Base-by-base conservation (phyloP, 2,329 filamentous ascomycete species). In the Fusarium veterinarium region DNA sequence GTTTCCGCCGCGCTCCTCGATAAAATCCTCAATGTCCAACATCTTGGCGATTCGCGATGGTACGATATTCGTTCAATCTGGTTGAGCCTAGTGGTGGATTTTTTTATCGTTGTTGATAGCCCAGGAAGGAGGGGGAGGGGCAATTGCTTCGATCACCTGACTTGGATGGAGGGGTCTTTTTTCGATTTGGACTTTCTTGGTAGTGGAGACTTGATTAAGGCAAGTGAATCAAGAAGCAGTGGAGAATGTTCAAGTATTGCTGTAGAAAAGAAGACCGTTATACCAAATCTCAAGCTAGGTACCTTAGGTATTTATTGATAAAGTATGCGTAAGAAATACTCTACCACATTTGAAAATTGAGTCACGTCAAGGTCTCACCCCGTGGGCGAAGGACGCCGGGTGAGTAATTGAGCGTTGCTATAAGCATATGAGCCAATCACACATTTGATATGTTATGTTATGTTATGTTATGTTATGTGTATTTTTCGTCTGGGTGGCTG, bases 1-100 rank as follows among this genome's bases (percentile, higher is more conserved):
- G 84, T 98, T 91, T 77, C 96, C 96, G 75, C 95, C 96, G 77
- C 95, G 93, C 83, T 98, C 94, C 80, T 89, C 84, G 79, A 95
- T 92, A 81, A 95, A 94, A 80, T 95, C 93, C 76, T 89, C 87
- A 62, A 94, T 87, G 85, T 95, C 93, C 75, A 94, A 87, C 92
- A 94, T 94, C 38, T 70, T 83, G 76, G 63, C 66, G 61, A 56
- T 57, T 70, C 64, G 35, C 40, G 42, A 65, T 70, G 63, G 64
- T 76, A 67, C 58, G 63, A 69, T 75, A 58, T 64, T 65, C 37
- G 58, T 59, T 67, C 60, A 40, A 30, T 59, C 33, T 69, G 31
- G 64, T 72, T 49, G 65, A 68, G 61, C 63, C 60, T 53, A 52
- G 57, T 48, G 64, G 67, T 71, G 67, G 71, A 72, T 72, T 77